Evolutionary conservation across 2,329 filamentous ascomycete species (phyloP), one percentile per base, ranked within the genome.

Genomic region (Aspergillus persii): DNA sequence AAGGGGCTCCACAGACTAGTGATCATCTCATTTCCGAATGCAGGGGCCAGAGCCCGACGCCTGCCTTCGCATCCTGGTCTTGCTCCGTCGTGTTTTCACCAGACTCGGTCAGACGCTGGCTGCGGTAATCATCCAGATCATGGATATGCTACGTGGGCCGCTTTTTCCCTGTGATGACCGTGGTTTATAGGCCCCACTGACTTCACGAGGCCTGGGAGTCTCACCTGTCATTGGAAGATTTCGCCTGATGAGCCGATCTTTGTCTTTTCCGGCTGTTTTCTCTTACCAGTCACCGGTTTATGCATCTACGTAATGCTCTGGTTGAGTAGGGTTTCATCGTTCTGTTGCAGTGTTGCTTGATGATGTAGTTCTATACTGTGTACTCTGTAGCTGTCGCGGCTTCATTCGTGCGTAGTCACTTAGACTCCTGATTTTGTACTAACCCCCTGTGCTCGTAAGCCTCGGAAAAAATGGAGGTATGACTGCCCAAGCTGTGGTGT

Each of bases 1-100:
- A 65, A 63, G 63, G 63, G 57, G 51, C n/a, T 15, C n/a, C 18
- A 3, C 18, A 6, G 30, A 54, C 59, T 57, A 56, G 39, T 50
- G 27, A 27, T 18, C 30, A 36, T 47, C 33, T 61, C 63, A 63
- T 65, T 57, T 61, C 61, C 63, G 55, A 57, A 48, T 56, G 36
- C 53, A 65, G 57, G 56, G 56, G 55, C 27, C 41, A 29, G 33
- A 49, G 53, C 44, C 31, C n/a, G 27, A 48, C 15, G 36, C 36
- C 36, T 41, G n/a, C n/a, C 36, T 12, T 41, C 36, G 15, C 36
- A 41, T 41, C 36, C 5, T 41, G 36, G 7, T 5, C 36, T n/a
- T 3, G 18, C 18, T 23, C 18, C 18, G 18, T 23, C 18, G 18
- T 6, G 15, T 11, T 15, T 41, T 4, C 36, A 41, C 12, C 33